Conservation (phyloP, 495 filamentous ascomycete species). For the Xylaria curta region DNA sequence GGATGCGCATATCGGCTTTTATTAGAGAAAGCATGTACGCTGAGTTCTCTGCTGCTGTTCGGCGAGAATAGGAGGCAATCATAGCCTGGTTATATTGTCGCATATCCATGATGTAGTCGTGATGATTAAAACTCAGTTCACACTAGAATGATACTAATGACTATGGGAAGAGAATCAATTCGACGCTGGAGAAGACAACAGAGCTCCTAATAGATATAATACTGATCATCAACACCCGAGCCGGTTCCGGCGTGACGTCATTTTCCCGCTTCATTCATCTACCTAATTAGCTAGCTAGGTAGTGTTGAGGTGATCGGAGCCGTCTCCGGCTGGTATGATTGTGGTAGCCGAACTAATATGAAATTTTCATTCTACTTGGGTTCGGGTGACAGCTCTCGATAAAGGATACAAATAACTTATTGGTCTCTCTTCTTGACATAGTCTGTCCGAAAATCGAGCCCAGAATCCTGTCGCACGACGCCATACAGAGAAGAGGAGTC, state of each 20-base stretch:
- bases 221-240: neutral
- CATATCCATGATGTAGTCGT: slow-evolving; percentile 24
- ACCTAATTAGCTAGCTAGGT: neutral
- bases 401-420: neutral
- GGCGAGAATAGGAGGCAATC: slow-evolving; percentile 43
- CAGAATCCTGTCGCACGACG: slow-evolving; percentile 30
- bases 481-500: slow-evolving; percentile 36
- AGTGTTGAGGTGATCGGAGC: neutral
- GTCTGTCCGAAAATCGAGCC: slow-evolving; percentile 33
- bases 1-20: slow-evolving; percentile 53
- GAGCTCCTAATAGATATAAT: neutral
- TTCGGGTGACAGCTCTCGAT: neutral
- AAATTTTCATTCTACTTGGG: no score
- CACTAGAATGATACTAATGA: neutral
- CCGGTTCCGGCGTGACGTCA: neutral
- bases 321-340: neutral
- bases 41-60: slow-evolving; percentile 59
- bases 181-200: neutral
- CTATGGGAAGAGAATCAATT: neutral
- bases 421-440: slow-evolving; percentile 28
- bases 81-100: slow-evolving; percentile 44
- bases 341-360: neutral
- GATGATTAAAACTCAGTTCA: neutral
- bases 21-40: slow-evolving; percentile 59
- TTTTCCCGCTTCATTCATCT: neutral